Conservation (phyloP, 306 rosid genomes). For the Medicago ruthenica region DNA sequence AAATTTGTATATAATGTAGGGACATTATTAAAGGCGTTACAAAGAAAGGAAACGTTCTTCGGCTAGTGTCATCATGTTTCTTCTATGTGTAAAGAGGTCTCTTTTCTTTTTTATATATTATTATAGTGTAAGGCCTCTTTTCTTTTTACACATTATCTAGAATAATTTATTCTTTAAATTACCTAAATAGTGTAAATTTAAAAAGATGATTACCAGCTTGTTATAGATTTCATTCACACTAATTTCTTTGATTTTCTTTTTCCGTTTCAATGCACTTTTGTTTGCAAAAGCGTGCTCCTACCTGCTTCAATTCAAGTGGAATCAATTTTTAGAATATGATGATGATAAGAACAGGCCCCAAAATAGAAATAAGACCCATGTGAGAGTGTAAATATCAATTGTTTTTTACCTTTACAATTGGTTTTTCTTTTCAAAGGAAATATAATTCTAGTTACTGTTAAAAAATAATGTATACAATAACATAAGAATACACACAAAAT, state of each 20-base stretch:
- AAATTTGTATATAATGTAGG: constrained; percentile 5
- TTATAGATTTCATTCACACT: background rate
- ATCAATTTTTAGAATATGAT: constrained; percentile 2
- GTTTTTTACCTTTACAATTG: background rate
- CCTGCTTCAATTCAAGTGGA: background rate
- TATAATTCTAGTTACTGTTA: background rate
- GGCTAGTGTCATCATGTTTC: constrained; percentile 19
- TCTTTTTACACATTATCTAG: background rate
- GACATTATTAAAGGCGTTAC: constrained; percentile 7
- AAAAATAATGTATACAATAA: no score
- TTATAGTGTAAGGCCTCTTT: constrained; percentile 4
- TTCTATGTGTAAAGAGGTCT: constrained; percentile 5
- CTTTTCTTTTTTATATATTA: constrained; percentile 1
- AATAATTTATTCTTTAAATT: background rate
- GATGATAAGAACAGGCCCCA: constrained; percentile 10
- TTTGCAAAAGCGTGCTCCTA: constrained; percentile 5
- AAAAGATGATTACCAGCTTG: constrained; percentile 1
- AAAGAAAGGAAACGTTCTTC: constrained; percentile 15
- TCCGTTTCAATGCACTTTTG: background rate
- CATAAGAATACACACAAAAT: no score
- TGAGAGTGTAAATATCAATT: background rate
- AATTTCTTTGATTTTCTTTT: background rate
- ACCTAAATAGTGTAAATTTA: background rate
- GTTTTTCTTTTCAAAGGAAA: background rate
- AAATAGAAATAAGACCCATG: constrained; percentile 3